A percentile compares a stretch with the other conserved stretches of the same genome.
Evolutionary conservation across 306 rosid genomes (phyloP).

Genomic region (Citrullus amarus): DNA sequence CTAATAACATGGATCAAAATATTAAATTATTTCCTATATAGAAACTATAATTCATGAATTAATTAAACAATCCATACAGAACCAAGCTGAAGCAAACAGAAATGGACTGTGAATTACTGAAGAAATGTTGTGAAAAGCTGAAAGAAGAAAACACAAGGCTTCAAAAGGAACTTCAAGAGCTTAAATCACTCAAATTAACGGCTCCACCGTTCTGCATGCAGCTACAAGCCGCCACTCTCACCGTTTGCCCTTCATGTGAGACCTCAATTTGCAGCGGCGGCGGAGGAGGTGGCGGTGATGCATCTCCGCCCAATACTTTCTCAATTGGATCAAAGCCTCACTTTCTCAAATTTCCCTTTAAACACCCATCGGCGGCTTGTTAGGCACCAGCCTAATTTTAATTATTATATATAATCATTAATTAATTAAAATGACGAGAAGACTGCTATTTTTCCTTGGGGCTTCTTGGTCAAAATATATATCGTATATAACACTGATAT

Average conservation of each 20-base stretch:
- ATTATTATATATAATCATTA: neutral
- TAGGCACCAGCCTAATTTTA: constrained; percentile 1
- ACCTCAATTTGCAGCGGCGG: constrained; percentile 20
- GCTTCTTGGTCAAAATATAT: constrained; percentile 7
- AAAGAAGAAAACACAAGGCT: constrained; percentile 65
- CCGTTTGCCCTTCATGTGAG: constrained; percentile 70
- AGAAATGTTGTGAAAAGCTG: constrained; percentile 51
- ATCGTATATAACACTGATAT: neutral
- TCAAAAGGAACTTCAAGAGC: constrained; percentile 63
- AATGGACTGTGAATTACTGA: constrained; percentile 51
- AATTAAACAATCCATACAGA: constrained; percentile 15
- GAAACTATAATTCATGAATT: neutral
- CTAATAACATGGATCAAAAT: neutral
- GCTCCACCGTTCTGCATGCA: constrained; percentile 32
- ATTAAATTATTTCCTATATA: neutral
- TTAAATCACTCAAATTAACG: constrained; percentile 36
- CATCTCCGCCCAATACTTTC: constrained; percentile 20
- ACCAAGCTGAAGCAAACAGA: constrained; percentile 89
- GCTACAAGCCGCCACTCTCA: constrained; percentile 44
- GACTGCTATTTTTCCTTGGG: constrained; percentile 14
- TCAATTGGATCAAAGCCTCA: constrained; percentile 19
- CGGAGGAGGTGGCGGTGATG: neutral
- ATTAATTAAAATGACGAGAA: neutral
- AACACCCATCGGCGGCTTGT: constrained; percentile 55
- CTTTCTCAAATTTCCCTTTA: constrained; percentile 23